phyloP scores from a whole-genome alignment of 805 yeast species.

The Nakazawaea peltata region DNA sequence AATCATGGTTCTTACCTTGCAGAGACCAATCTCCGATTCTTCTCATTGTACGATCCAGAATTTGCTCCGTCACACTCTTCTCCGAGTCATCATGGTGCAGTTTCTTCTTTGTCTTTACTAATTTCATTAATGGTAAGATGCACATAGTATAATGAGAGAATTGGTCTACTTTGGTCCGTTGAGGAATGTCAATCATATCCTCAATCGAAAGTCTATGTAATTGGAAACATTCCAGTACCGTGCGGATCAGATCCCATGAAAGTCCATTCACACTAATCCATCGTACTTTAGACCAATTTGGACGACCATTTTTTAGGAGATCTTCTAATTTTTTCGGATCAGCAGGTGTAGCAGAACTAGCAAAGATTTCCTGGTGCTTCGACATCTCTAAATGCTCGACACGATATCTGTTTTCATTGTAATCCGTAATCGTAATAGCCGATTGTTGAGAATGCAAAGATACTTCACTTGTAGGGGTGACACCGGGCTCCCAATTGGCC shows the following conservation, averaged over 20 bases:
- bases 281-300: constrained; percentile 41
- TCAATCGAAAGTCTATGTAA: constrained; percentile 51
- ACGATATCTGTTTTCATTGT: constrained; percentile 33
- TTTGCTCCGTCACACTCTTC: constrained; percentile 14
- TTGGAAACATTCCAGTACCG: constrained; percentile 33
- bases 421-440: constrained; percentile 45
- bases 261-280: constrained; percentile 55
- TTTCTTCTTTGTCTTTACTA: constrained; percentile 23
- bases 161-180: constrained; percentile 49
- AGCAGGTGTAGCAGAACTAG: not conserved
- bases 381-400: constrained; percentile 30
- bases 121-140: constrained; percentile 43
- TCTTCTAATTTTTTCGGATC: constrained; percentile 18
- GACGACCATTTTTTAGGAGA: constrained; percentile 26
- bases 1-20: no score
- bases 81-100: constrained; percentile 1
- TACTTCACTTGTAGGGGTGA: constrained; percentile 41
- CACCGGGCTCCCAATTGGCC: constrained; percentile 56
- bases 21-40: constrained; percentile 24
- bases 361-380: not conserved
- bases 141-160: constrained; percentile 44
- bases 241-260: constrained; percentile 51
- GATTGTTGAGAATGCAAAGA: constrained; percentile 45
- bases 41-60: constrained; percentile 20
- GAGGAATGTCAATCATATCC: constrained; percentile 58